Base-by-base conservation (phyloP, 805 yeast genomes). In the Saturnispora besseyi region DNA sequence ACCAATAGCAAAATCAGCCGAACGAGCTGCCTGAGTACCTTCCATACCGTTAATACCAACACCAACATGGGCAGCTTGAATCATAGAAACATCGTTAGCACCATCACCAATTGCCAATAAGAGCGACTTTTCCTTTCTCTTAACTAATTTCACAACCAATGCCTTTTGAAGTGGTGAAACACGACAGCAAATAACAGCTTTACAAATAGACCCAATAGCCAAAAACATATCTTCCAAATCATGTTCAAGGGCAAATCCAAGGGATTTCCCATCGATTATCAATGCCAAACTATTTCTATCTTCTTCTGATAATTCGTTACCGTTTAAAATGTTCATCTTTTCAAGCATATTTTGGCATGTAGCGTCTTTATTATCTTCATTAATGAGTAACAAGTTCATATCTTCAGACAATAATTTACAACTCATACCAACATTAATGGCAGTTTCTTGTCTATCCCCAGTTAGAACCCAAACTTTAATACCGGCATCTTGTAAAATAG, bases 21-120 rank as follows among this genome's bases (percentile, higher is more conserved):
- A 84, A 65, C 99, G 78, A 0, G 99, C 97, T 10, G 99, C 99
- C 68, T 93, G 99, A 88, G 90, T 89, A 57, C 99, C 99, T 70
- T 93, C 99, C 91, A 89, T 84, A 56, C 99, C 99, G 67, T 95
- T 87, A 55, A 93, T 95, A 63, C 99, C 99, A 24, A 93, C 96
- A 55, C 99, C 99, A 48, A 93, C 96, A 66, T 93, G 98, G 0
- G 99, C 99, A 13, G 99, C 98, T 67, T 93, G 99, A 56, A 93
- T 93, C 99, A 93, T 93, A 34, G 96, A 84, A 38, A 93, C 99
- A 70, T 93, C 99, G 62, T 93, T 93, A 3, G 99, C 99, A 62
- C 99, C 99, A 68, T 93, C 99, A 41, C 99, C 99, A 62, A 93
- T 84, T 1, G 99, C 98, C 52, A 93, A 71, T 41, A 95, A 66